Evolutionary conservation across 768 basidiomycete genomes (phyloP).

Genomic region (Glaciozyma antarctica): DNA sequence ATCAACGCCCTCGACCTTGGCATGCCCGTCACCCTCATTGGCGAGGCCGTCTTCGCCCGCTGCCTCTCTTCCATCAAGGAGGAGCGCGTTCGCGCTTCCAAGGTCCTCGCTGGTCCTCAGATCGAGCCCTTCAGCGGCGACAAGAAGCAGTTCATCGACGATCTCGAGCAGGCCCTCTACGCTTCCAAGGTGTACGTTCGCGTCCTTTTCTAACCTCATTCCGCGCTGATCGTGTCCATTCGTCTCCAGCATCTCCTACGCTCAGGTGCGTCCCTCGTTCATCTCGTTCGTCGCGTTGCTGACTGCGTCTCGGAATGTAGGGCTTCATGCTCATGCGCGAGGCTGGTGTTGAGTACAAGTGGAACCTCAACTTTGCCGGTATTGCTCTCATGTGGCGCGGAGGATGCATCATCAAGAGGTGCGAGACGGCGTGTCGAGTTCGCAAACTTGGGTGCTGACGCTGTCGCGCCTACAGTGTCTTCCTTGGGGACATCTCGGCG

Average conservation of each 20-base stretch:
- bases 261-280: too few species aligned
- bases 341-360: conserved; percentile 78
- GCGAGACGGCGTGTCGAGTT: background rate
- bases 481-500: conserved; percentile 81
- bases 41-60: conserved; percentile 98
- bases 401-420: conserved; percentile 95
- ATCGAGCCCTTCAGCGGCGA: conserved; percentile 91
- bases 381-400: conserved; percentile 99
- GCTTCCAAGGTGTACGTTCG: conserved; percentile 71
- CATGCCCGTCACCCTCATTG: conserved; percentile 83
- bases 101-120: conserved; percentile 77
- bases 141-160: conserved; percentile 97
- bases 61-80: conserved; percentile 95
- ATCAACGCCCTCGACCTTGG: conserved; percentile 85
- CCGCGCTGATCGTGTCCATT: background rate
- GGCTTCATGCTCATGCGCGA: conserved; percentile 99
- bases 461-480: conserved; percentile 53
- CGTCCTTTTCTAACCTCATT: background rate
- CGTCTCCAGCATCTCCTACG: background rate
- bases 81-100: conserved; percentile 88
- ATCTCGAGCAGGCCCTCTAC: conserved; percentile 97
- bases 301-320: conserved; percentile 49
- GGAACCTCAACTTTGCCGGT: conserved; percentile 94
- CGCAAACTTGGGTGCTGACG: conserved; percentile 12
- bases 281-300: too few species aligned